Evolutionary conservation across 176 grass and related monocot genomes (phyloP), one percentile per base, ranked within the genome.

Genomic region (Olyra latifolia): DNA sequence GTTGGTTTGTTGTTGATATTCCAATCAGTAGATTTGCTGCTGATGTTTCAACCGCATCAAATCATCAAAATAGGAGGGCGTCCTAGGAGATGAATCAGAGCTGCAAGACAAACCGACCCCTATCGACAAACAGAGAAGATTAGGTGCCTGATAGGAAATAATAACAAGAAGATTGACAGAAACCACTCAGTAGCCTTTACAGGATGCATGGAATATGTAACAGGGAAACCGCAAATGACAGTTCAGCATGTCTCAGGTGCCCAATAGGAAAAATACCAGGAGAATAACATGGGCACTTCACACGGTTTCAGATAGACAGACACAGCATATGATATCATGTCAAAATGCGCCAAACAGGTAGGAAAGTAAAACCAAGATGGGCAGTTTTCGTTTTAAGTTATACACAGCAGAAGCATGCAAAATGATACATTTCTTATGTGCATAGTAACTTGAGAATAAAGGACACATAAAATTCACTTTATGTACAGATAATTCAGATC

Each of bases 61-160:
- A 69, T 46, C 66, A 45, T 6, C 3, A 19, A 46, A 69, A 69
- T 46, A 69, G 40, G 40, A 46, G 52, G 9, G 20, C 13, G 5
- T 32, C 61, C 54, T 11, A 71, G 12, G 43, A 66, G 8, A 56
- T 32, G 71, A 24, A 35, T 53, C 47, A 22, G 35, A 15, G 11
- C 61, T 56, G 47, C 81, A 74, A 20, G 60, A 22, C 49, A 63
- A 83, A 56, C 5, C 1, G 56, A 10, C 12, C 16, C 41, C 30
- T 41, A 16, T 69, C 27, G 29, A 8, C 61, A 67, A 68, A 44
- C 49, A 46, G 47, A 56, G 60, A 83, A 68, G 35, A 56, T 17
- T 76, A 59, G 25, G 62, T 57, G 28, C 35, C 35, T 83, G 48
- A 41, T 52, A 72, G 56, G 24, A 70, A 85, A 63, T 28, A 71